phyloP scores from a whole-genome alignment of 2,329 filamentous ascomycete species.

The Emydomyces testavorans region DNA sequence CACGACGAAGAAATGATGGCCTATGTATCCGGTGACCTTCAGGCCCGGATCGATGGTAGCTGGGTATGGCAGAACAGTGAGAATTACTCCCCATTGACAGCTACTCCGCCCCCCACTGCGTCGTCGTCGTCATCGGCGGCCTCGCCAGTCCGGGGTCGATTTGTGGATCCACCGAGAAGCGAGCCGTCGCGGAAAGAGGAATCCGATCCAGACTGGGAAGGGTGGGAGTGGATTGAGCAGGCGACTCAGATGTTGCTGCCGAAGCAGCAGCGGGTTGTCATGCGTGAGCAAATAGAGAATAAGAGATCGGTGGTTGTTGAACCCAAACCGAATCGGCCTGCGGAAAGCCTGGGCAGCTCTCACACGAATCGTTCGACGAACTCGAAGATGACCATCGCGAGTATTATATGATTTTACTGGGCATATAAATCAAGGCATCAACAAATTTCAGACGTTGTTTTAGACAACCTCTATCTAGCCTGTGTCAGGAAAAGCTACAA shows the following conservation, averaged over 20 bases:
- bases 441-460: too few species aligned
- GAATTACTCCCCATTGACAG: constrained; percentile 26
- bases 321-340: not conserved
- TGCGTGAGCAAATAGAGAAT: not conserved
- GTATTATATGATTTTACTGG: constrained; percentile 37
- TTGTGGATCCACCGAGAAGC: constrained; percentile 45
- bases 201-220: constrained; percentile 61
- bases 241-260: constrained; percentile 46
- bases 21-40: constrained; percentile 76
- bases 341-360: not conserved
- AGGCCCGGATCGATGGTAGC: constrained; percentile 61
- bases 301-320: not conserved
- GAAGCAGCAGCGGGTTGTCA: constrained; percentile 22
- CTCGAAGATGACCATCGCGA: constrained; percentile 39
- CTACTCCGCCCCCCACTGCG: constrained; percentile 9
- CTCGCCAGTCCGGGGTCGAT: constrained; percentile 13
- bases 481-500: too few species aligned
- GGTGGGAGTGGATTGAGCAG: constrained; percentile 64
- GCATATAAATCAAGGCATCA: too few species aligned
- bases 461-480: too few species aligned
- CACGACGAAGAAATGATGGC: constrained; percentile 79
- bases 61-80: constrained; percentile 72
- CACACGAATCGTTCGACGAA: constrained; percentile 23
- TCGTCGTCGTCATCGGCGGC: constrained; percentile 7
- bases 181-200: constrained; percentile 23